Evolutionary conservation across 768 basidiomycete species (phyloP).

Genomic region (Boletus coccyginus): DNA sequence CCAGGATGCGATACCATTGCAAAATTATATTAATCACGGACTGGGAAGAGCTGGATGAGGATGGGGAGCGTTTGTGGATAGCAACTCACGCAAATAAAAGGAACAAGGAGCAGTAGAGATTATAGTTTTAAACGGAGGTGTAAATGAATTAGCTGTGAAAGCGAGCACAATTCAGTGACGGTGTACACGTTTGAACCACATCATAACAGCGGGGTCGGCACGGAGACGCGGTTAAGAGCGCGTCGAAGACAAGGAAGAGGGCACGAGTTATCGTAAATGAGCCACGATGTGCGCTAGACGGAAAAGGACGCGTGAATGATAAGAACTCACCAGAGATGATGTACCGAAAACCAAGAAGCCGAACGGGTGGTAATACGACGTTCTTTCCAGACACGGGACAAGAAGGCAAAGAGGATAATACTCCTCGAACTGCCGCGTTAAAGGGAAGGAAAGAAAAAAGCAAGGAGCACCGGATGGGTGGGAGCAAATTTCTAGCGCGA

Average conservation of each 20-base stretch:
- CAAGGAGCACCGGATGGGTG: constrained; percentile 22
- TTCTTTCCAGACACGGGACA: constrained; percentile 19
- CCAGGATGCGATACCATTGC: constrained; percentile 35
- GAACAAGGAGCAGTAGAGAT: constrained; percentile 26
- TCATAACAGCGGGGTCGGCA: constrained; percentile 23
- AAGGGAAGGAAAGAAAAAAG: constrained; percentile 29
- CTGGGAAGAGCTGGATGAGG: constrained; percentile 20
- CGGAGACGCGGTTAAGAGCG: constrained; percentile 32
- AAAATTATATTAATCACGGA: constrained; percentile 30
- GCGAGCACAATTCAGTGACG: constrained; percentile 22
- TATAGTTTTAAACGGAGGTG: constrained; percentile 32
- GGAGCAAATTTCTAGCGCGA: constrained; percentile 34
- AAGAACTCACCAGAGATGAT: constrained; percentile 32
- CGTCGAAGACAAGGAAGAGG: constrained; percentile 23
- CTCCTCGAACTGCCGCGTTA: constrained; percentile 24
- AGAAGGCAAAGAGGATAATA: constrained; percentile 24
- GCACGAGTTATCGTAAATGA: constrained; percentile 29
- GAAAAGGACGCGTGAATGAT: constrained; percentile 30
- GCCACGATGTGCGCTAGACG: constrained; percentile 30
- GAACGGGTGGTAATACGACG: constrained; percentile 13
- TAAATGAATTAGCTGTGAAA: constrained; percentile 37
- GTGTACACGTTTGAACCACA: constrained; percentile 22
- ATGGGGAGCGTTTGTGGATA: constrained; percentile 4
- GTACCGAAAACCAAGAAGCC: constrained; percentile 28
- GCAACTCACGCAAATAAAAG: constrained; percentile 30